These are phyloP conservation scores for Suillus alpinus DNA, from an alignment of 768 basidiomycete genomes.

Conservation along the genomic window DNA sequence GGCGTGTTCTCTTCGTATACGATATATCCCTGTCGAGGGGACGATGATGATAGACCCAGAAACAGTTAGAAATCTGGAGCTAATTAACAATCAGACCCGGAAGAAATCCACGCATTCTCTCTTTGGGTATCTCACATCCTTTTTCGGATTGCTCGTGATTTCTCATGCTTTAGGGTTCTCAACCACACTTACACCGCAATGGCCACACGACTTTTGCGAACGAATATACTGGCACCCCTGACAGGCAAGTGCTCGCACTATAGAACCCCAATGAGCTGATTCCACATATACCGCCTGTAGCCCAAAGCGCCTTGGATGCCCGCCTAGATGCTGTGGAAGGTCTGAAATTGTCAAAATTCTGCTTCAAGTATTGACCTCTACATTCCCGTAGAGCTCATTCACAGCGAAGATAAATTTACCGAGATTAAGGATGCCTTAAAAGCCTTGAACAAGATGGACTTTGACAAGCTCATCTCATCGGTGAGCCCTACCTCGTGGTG, in stretches of 20 bases:
- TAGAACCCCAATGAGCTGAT: neutral
- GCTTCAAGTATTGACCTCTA: slow-evolving; percentile 6
- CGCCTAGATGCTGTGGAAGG: slow-evolving; percentile 89
- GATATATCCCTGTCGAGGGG: slow-evolving; percentile 79
- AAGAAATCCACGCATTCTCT: slow-evolving; percentile 73
- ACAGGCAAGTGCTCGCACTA: slow-evolving; percentile 46
- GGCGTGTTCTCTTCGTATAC: slow-evolving; percentile 64
- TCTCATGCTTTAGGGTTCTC: slow-evolving; percentile 44
- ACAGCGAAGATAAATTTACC: slow-evolving; percentile 71
- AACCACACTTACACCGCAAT: slow-evolving; percentile 90
- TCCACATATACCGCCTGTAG: slow-evolving; percentile 2
- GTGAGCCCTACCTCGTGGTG: slow-evolving; percentile 32
- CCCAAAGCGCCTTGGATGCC: slow-evolving; percentile 61
- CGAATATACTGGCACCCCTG: slow-evolving; percentile 79
- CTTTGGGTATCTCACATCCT: slow-evolving; percentile 56
- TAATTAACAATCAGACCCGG: slow-evolving; percentile 71
- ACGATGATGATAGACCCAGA: slow-evolving; percentile 95
- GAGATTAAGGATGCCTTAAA: slow-evolving; percentile 68
- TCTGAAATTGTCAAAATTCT: slow-evolving; percentile 15
- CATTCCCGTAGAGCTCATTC: slow-evolving; percentile 58
- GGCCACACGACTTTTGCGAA: slow-evolving; percentile 77
- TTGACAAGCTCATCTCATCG: slow-evolving; percentile 81
- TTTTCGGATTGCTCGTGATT: neutral
- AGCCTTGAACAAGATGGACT: slow-evolving; percentile 74
- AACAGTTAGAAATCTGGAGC: slow-evolving; percentile 83